A percentile compares a stretch with the other conserved stretches of the same genome.
phyloP scores from a whole-genome alignment of 768 basidiomycete species.

The Myochromella boudieri region DNA sequence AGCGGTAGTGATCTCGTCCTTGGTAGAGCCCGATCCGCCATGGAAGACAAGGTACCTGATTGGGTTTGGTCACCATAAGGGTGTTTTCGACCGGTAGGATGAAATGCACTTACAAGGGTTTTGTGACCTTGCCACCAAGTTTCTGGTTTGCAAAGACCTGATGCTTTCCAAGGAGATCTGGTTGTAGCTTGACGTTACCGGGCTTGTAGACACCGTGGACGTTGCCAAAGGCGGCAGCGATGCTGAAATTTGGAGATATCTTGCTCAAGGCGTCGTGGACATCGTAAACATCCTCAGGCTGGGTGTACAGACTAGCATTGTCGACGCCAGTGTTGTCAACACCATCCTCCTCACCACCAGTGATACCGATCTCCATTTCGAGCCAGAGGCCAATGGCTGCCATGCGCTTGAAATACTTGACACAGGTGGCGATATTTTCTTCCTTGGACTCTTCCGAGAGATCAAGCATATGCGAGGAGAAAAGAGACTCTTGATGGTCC shows the following conservation, averaged over 20 bases:
- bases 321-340: constrained; percentile 97
- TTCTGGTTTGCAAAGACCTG: constrained; percentile 74
- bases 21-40: constrained; percentile 96
- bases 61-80: background rate
- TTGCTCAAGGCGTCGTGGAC: constrained; percentile 81
- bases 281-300: constrained; percentile 94
- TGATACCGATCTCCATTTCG: constrained; percentile 99
- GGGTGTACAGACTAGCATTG: constrained; percentile 93
- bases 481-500: constrained; percentile 81
- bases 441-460: constrained; percentile 92
- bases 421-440: constrained; percentile 92
- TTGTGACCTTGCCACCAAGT: constrained; percentile 57
- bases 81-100: constrained; percentile 1
- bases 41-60: constrained; percentile 99
- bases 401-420: constrained; percentile 94
- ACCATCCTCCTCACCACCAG: constrained; percentile 98
- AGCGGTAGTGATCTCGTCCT: constrained; percentile 92
- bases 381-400: constrained; percentile 91
- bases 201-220: constrained; percentile 99
- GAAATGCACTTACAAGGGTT: constrained; percentile 73
- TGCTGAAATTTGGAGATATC: constrained; percentile 92
- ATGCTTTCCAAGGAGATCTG: constrained; percentile 90
- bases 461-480: constrained; percentile 99
- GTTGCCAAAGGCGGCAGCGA: constrained; percentile 98
- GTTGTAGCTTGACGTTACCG: constrained; percentile 93